phyloP scores from a whole-genome alignment of 2,329 filamentous ascomycete species.

The Epichloe hybrida region DNA sequence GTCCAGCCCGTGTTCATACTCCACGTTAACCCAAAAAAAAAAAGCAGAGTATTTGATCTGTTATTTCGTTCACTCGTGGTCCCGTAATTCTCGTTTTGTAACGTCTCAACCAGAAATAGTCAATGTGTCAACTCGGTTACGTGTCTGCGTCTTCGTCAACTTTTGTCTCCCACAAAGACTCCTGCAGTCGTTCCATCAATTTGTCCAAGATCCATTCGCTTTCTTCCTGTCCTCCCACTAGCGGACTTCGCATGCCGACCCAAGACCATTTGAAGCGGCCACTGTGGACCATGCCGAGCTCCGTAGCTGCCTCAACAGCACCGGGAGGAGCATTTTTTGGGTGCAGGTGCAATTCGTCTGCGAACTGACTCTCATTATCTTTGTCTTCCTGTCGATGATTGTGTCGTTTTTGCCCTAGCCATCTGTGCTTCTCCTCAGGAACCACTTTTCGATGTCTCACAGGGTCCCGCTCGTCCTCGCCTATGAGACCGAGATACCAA shows the following conservation, averaged over 20 bases:
- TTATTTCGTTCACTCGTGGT: too few species aligned
- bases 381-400: background rate
- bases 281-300: conserved; percentile 13
- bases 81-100: background rate
- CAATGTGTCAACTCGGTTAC: background rate
- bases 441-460: conserved; percentile 34
- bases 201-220: conserved; percentile 60
- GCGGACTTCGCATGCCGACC: conserved; percentile 54
- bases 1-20: too few species aligned
- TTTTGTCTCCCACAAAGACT: conserved; percentile 14
- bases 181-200: conserved; percentile 39
- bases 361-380: background rate
- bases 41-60: too few species aligned
- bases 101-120: background rate
- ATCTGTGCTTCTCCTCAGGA: conserved; percentile 13
- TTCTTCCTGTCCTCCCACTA: conserved; percentile 56
- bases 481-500: conserved; percentile 68
- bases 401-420: conserved; percentile 2
- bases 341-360: background rate
- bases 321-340: conserved; percentile 1
- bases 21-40: too few species aligned
- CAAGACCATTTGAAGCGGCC: conserved; percentile 48
- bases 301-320: conserved; percentile 2
- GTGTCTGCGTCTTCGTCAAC: conserved; percentile 3
- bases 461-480: conserved; percentile 43